phyloP scores from a whole-genome alignment of 352 stramenopile genomes.

The Pythium chondricola region DNA sequence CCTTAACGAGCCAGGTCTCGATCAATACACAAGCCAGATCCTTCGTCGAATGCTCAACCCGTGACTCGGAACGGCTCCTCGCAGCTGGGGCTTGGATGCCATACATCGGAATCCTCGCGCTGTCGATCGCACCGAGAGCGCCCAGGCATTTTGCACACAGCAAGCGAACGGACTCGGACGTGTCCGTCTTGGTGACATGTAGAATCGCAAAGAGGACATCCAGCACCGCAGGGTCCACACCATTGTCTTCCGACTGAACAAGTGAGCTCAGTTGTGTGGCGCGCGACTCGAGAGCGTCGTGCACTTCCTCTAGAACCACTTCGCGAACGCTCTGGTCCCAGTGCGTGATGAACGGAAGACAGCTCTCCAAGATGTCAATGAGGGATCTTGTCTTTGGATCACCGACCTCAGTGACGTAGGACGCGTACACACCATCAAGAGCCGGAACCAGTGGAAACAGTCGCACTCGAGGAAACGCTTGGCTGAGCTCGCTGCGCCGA shows the following conservation, averaged over 20 bases:
- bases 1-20: slow-evolving; percentile 75
- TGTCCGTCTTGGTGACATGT: slow-evolving; percentile 59
- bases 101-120: slow-evolving; percentile 58
- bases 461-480: slow-evolving; percentile 60
- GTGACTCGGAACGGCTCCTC: slow-evolving; percentile 13
- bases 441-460: slow-evolving; percentile 60
- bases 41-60: slow-evolving; percentile 62
- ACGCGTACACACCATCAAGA: slow-evolving; percentile 56
- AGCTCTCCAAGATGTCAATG: slow-evolving; percentile 45
- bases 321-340: slow-evolving; percentile 76
- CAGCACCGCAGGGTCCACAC: slow-evolving; percentile 51
- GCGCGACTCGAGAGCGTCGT: slow-evolving; percentile 56
- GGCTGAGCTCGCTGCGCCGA: slow-evolving; percentile 44
- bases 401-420: slow-evolving; percentile 50
- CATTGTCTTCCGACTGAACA: slow-evolving; percentile 68
- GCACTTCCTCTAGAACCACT: slow-evolving; percentile 63
- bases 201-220: slow-evolving; percentile 64
- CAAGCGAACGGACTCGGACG: slow-evolving; percentile 53
- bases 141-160: slow-evolving; percentile 70
- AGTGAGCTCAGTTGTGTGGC: slow-evolving; percentile 51
- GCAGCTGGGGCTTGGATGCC: slow-evolving; percentile 1
- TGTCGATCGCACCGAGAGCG: slow-evolving; percentile 74
- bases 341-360: slow-evolving; percentile 65
- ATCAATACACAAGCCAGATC: slow-evolving; percentile 81
- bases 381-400: slow-evolving; percentile 27